A percentile compares a stretch with the other conserved stretches of the same genome.
phyloP scores from a whole-genome alignment of 2,329 filamentous ascomycete species.

The Hortaea sp. region DNA sequence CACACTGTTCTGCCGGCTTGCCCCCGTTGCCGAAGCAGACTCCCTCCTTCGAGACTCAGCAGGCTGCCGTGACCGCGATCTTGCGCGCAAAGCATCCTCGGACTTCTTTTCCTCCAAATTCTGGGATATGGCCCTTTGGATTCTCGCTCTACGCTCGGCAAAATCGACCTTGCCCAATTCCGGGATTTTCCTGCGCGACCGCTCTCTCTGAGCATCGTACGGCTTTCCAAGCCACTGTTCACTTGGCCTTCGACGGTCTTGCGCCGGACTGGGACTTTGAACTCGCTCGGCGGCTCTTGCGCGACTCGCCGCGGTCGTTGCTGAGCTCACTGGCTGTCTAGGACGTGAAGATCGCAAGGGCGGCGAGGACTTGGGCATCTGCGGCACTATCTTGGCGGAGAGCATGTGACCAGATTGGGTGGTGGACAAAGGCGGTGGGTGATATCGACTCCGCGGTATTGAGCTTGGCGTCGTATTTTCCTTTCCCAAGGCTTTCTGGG shows the following conservation, averaged over 20 bases:
- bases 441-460: conserved; percentile 24
- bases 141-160: conserved; percentile 68
- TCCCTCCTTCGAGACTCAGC: conserved; percentile 1
- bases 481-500: conserved; percentile 12
- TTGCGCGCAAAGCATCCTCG: conserved; percentile 32
- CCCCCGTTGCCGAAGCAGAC: not conserved
- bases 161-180: conserved; percentile 72
- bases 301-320: conserved; percentile 61
- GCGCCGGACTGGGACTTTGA: conserved; percentile 24
- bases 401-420: conserved; percentile 29
- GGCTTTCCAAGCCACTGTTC: conserved; percentile 60
- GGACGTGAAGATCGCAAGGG: conserved; percentile 71
- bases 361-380: conserved; percentile 64
- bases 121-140: conserved; percentile 75
- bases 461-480: conserved; percentile 19
- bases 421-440: conserved; percentile 20
- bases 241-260: conserved; percentile 30
- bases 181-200: conserved; percentile 37
- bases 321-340: conserved; percentile 66
- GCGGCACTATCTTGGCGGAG: conserved; percentile 63
- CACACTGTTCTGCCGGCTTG: conserved; percentile 2
- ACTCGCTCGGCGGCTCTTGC: conserved; percentile 54
- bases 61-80: conserved; percentile 9
- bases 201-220: conserved; percentile 59
- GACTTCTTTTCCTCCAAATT: conserved; percentile 58